A percentile compares a stretch with the other conserved stretches of the same genome.
Conservation (phyloP, 2,329 filamentous ascomycete genomes). For the Lasiodiplodia gonubiensis region DNA sequence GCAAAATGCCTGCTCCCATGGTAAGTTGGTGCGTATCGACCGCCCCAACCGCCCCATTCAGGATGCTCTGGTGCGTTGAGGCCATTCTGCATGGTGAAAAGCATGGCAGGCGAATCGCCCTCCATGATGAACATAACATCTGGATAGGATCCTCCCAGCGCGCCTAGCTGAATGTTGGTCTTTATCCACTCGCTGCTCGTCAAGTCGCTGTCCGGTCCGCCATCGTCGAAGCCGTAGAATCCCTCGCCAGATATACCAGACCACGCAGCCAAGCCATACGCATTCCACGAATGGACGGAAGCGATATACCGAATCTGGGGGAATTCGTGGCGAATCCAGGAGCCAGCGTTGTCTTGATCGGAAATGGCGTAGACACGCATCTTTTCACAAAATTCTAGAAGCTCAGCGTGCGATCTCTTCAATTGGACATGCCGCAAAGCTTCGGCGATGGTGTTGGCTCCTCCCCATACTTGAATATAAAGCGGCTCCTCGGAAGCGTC, state of each 20-base stretch:
- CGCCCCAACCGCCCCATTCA: slow-evolving; percentile 58
- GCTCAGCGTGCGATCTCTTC: slow-evolving; percentile 37
- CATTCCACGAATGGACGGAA: slow-evolving; percentile 62
- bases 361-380: slow-evolving; percentile 56
- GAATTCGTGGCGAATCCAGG: slow-evolving; percentile 61
- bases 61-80: slow-evolving; percentile 55
- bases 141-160: slow-evolving; percentile 49
- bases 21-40: slow-evolving; percentile 51
- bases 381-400: slow-evolving; percentile 45
- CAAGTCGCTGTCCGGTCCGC: slow-evolving; percentile 56
- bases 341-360: slow-evolving; percentile 64
- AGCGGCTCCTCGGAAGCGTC: slow-evolving; percentile 51
- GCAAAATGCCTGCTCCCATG: slow-evolving; percentile 47
- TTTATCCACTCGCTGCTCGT: slow-evolving; percentile 60
- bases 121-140: slow-evolving; percentile 60
- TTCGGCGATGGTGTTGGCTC: slow-evolving; percentile 59
- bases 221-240: slow-evolving; percentile 55
- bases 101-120: slow-evolving; percentile 59
- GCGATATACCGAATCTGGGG: slow-evolving; percentile 63
- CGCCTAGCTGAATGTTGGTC: slow-evolving; percentile 60
- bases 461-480: slow-evolving; percentile 62
- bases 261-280: slow-evolving; percentile 62
- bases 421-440: slow-evolving; percentile 51
- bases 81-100: slow-evolving; percentile 58
- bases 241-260: slow-evolving; percentile 60